Conservation (phyloP, 2,329 filamentous ascomycete species). For the Trichoderma koningii region DNA sequence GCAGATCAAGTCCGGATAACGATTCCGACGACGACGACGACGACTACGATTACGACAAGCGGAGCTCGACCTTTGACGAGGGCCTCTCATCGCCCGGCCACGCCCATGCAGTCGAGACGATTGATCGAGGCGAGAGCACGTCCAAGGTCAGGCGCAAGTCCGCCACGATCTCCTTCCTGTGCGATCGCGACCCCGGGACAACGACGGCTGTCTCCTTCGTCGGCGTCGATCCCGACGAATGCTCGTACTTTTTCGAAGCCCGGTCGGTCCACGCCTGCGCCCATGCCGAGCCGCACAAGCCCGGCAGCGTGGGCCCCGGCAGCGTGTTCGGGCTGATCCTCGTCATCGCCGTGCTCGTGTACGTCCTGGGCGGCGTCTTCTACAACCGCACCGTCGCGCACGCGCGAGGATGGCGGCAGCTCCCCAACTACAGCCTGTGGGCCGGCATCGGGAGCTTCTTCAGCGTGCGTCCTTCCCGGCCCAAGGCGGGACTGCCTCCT, state of each 20-base stretch:
- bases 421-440: constrained; percentile 95
- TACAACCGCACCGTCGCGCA: constrained; percentile 95
- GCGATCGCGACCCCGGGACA: constrained; percentile 76
- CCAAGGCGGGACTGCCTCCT: constrained; percentile 36
- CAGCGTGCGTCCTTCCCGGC: constrained; percentile 54
- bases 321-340: constrained; percentile 87
- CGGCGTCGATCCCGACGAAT: constrained; percentile 80
- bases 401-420: constrained; percentile 89
- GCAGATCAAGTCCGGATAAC: constrained; percentile 38
- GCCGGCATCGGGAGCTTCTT: constrained; percentile 82
- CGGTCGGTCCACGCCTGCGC: constrained; percentile 81
- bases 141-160: constrained; percentile 62
- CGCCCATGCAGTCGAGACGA: constrained; percentile 31
- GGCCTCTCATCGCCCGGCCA: constrained; percentile 13
- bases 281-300: constrained; percentile 66
- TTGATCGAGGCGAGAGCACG: constrained; percentile 38
- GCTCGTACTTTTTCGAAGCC: constrained; percentile 93
- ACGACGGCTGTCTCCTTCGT: constrained; percentile 80
- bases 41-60: constrained; percentile 23
- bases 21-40: constrained; percentile 35
- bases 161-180: constrained; percentile 88
- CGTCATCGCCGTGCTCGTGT: constrained; percentile 75
- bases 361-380: constrained; percentile 87
- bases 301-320: constrained; percentile 69
- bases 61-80: neutral